phyloP scores from a whole-genome alignment of 768 basidiomycete genomes.

The Russula virescens region DNA sequence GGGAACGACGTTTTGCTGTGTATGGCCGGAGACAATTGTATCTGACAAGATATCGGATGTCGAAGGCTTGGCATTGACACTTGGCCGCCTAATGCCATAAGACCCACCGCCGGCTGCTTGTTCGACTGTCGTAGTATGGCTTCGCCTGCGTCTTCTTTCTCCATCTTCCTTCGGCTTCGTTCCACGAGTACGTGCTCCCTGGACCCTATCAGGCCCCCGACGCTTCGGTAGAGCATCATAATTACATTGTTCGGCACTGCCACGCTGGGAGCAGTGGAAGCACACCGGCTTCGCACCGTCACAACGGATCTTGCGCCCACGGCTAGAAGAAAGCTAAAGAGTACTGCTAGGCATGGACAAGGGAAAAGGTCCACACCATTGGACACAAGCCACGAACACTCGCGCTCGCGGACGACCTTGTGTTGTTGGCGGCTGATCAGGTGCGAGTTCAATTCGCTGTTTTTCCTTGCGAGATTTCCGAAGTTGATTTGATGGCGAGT shows the following conservation, averaged over 20 bases:
- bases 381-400: constrained; percentile 74
- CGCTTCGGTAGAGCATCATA: constrained; percentile 73
- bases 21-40: neutral
- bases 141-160: constrained; percentile 25
- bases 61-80: neutral
- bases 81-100: neutral
- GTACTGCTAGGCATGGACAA: neutral
- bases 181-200: constrained; percentile 70
- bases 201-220: constrained; percentile 71
- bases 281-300: constrained; percentile 76
- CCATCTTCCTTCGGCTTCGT: constrained; percentile 36
- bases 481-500: neutral
- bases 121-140: constrained; percentile 5
- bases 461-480: constrained; percentile 28
- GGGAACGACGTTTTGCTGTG: neutral
- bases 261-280: constrained; percentile 61
- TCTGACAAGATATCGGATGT: neutral
- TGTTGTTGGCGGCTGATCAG: constrained; percentile 74
- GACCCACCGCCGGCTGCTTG: constrained; percentile 4
- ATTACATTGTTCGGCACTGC: constrained; percentile 41
- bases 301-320: constrained; percentile 74
- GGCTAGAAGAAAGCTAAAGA: constrained; percentile 38
- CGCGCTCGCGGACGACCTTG: constrained; percentile 72
- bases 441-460: constrained; percentile 58
- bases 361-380: constrained; percentile 47